Evolutionary conservation across 2,329 filamentous ascomycete species (phyloP).

Genomic region (Paraphoma chrysanthemicola): DNA sequence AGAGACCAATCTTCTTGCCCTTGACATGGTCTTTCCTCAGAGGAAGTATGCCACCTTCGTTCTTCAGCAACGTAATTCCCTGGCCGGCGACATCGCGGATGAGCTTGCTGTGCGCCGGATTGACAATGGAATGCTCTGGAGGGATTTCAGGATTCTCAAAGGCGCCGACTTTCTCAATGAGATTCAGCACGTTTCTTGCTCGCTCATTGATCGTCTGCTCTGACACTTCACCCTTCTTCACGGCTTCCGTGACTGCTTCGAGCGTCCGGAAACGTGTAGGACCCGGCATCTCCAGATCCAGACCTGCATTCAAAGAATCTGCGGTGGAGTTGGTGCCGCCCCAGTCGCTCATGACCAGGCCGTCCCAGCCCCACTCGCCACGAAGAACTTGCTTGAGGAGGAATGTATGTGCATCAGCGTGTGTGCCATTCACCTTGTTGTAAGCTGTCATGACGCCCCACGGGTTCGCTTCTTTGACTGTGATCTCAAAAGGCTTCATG

Average conservation of each 20-base stretch:
- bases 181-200: conserved; percentile 55
- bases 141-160: conserved; percentile 65
- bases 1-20: conserved; percentile 69
- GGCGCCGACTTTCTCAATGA: conserved; percentile 73
- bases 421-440: conserved; percentile 75
- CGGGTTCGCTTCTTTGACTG: conserved; percentile 72
- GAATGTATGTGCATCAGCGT: conserved; percentile 69
- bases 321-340: conserved; percentile 45
- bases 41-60: conserved; percentile 69
- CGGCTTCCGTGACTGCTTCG: conserved; percentile 64
- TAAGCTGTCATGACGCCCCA: conserved; percentile 77
- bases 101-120: conserved; percentile 64
- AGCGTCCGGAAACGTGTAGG: conserved; percentile 71
- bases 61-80: conserved; percentile 76
- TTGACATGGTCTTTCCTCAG: conserved; percentile 64
- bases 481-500: conserved; percentile 69
- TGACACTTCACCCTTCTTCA: conserved; percentile 57
- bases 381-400: conserved; percentile 72
- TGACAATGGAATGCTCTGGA: conserved; percentile 68
- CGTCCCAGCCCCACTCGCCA: conserved; percentile 75
- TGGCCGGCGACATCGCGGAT: conserved; percentile 71
- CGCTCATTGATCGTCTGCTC: conserved; percentile 40
- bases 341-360: conserved; percentile 73
- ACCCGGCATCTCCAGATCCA: conserved; percentile 49
- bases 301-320: conserved; percentile 44